These are phyloP conservation scores for Pseudofabraea citricarpa DNA, from an alignment of 2,329 filamentous ascomycete species.

Conservation along the genomic window DNA sequence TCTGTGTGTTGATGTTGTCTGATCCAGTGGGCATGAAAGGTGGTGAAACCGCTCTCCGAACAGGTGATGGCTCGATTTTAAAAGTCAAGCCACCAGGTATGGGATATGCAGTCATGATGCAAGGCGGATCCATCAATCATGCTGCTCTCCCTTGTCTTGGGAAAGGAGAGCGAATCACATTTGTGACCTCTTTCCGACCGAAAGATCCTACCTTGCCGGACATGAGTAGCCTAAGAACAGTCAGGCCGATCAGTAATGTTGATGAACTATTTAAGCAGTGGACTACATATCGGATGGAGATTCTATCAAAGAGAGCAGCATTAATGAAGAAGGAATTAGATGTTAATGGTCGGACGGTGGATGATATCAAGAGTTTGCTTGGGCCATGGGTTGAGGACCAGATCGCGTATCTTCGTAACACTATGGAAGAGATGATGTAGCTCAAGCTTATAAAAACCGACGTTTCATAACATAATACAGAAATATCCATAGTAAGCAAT, in stretches of 20 bases:
- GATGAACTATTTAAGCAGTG: constrained; percentile 23
- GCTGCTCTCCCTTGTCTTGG: constrained; percentile 29
- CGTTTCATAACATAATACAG: no score
- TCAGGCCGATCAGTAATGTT: constrained; percentile 21
- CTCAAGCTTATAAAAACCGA: no score
- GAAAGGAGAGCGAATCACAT: constrained; percentile 32
- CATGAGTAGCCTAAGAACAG: constrained; percentile 22
- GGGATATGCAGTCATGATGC: constrained; percentile 32
- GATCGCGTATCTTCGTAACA: neutral
- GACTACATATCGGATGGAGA: constrained; percentile 22
- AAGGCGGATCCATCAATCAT: constrained; percentile 34
- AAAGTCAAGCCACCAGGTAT: constrained; percentile 32
- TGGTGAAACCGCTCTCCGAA: constrained; percentile 53
- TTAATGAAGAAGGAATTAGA: constrained; percentile 8
- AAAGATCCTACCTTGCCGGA: constrained; percentile 28
- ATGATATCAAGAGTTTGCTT: neutral
- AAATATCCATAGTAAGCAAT: no score
- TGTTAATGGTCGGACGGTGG: neutral
- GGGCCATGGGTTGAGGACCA: neutral
- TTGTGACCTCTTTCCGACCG: constrained; percentile 34
- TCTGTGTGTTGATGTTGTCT: constrained; percentile 40
- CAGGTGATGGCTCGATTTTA: constrained; percentile 33
- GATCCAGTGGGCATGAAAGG: constrained; percentile 36
- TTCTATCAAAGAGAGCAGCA: constrained; percentile 19
- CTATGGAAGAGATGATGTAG: neutral